Evolutionary conservation across 495 filamentous ascomycete genomes (phyloP).

Genomic region (Penicillium desertorum): DNA sequence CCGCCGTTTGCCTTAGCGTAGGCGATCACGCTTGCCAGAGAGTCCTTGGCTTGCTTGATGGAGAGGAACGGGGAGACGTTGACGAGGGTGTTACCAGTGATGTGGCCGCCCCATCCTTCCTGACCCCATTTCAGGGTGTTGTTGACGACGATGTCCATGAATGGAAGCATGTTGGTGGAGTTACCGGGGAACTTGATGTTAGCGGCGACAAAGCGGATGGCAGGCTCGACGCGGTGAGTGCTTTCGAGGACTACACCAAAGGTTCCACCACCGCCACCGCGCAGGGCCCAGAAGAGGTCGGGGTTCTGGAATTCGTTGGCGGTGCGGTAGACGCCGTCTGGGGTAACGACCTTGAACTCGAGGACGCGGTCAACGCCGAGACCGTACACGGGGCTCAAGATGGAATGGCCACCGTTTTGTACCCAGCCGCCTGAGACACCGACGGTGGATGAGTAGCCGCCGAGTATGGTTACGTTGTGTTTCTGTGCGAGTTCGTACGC

Average conservation of each 20-base stretch:
- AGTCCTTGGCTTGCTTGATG: conserved; percentile 6
- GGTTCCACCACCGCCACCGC: conserved; percentile 57
- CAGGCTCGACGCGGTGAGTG: conserved; percentile 35
- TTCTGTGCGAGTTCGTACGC: conserved; percentile 39
- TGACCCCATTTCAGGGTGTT: conserved; percentile 43
- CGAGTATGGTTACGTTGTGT: conserved; percentile 22
- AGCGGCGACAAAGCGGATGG: neutral
- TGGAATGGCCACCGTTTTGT: conserved; percentile 44
- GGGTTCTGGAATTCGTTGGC: conserved; percentile 42
- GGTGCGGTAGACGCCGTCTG: conserved; percentile 42
- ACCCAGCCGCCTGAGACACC: conserved; percentile 41
- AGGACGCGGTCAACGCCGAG: conserved; percentile 51
- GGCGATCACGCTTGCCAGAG: neutral
- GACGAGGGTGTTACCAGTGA: conserved; percentile 36
- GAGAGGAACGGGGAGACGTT: conserved; percentile 39
- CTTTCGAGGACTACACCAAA: conserved; percentile 52
- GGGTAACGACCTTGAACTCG: conserved; percentile 44
- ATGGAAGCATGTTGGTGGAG: conserved; percentile 17
- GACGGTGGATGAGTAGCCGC: neutral
- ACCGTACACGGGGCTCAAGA: conserved; percentile 42
- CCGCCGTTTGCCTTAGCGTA: conserved; percentile 35
- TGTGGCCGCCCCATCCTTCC: conserved; percentile 51
- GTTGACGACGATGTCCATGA: conserved; percentile 41
- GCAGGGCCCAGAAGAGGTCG: conserved; percentile 54
- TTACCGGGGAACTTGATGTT: neutral